phyloP scores from a whole-genome alignment of 805 yeast species.

The Metschnikowia hibisci region DNA sequence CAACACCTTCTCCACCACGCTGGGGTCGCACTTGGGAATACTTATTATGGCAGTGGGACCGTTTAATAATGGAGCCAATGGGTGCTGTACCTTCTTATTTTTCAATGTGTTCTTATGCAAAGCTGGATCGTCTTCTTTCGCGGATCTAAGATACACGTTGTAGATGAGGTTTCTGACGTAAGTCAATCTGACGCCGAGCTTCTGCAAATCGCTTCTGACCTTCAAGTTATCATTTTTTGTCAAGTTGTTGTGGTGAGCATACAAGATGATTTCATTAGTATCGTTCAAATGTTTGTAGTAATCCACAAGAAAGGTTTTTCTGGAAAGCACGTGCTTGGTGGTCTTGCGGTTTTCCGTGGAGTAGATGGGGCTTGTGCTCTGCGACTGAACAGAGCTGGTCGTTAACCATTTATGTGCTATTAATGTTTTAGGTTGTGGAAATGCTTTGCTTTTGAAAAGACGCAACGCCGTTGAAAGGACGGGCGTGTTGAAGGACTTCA shows the following conservation, averaged over 20 bases:
- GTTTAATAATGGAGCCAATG: slow-evolving; percentile 60
- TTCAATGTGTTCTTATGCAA: slow-evolving; percentile 45
- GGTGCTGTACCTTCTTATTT: slow-evolving; percentile 52
- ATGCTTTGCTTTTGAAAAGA: neutral
- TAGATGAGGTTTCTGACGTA: slow-evolving; percentile 68
- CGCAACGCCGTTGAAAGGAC: slow-evolving; percentile 1
- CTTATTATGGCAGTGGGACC: slow-evolving; percentile 87
- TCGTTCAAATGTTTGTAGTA: slow-evolving; percentile 69
- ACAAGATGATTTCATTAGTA: slow-evolving; percentile 63
- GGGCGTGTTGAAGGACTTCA: neutral
- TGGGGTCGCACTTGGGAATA: slow-evolving; percentile 68
- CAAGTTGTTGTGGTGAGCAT: slow-evolving; percentile 83
- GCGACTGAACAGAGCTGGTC: neutral
- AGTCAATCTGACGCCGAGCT: slow-evolving; percentile 66
- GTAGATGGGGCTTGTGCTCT: slow-evolving; percentile 4
- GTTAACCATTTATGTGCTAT: neutral
- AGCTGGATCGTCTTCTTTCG: slow-evolving; percentile 72
- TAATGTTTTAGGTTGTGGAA: neutral
- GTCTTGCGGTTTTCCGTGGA: slow-evolving; percentile 36
- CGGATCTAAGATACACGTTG: slow-evolving; percentile 70
- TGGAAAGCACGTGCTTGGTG: slow-evolving; percentile 59
- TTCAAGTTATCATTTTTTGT: slow-evolving; percentile 61
- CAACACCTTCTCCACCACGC: slow-evolving; percentile 55
- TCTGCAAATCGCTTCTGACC: slow-evolving; percentile 57
- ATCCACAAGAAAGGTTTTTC: slow-evolving; percentile 86